Evolutionary conservation across 2,329 filamentous ascomycete genomes (phyloP), one percentile per base, ranked within the genome.

Genomic region (Fusarium agapanthi): DNA sequence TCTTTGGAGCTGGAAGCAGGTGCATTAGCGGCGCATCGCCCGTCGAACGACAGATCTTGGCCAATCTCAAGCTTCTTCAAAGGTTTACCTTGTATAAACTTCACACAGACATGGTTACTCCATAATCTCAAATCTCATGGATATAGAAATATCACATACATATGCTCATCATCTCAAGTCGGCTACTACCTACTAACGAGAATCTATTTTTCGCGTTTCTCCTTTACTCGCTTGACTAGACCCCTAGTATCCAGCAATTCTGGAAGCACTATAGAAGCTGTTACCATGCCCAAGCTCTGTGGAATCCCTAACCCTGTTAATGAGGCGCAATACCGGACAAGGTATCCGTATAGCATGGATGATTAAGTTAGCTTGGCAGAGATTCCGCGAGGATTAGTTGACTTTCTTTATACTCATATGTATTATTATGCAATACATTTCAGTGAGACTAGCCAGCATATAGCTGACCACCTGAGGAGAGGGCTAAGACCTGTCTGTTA

Each of bases 11-110:
- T 67, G 44, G 20, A 61, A 50, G 61, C 41, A 62, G 61, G 37
- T 73, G 61, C 71, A 74, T 69, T 69, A 72, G 68, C 65, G 57
- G 68, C 65, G 55, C 61, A 69, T 72, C 47, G 50, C 55, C 38
- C 59, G 41, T 40, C 58, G 28, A 69, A 41, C 53, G 38, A 53
- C n/a, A 61, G 51, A 37, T 59, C 34, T 32, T 35, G 53, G 35
- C 35, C 30, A 45, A 54, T n/a, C 61, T 67, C 41, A 60, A 51
- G 44, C 37, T 67, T 40, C 55, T 61, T 40, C 47, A 34, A 30
- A 35, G 61, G 18, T 32, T 41, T 34, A 41, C 28, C 44, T 57
- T 48, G n/a, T 47, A 45, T 35, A 57, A 57, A 57, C 30, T 40
- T 43, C 47, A 47, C 41, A 51, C 41, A 67, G 54, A 35, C 28